Base-by-base conservation (phyloP, 371 early-diverging fungal genomes). In the Haplosporangium sp. region DNA sequence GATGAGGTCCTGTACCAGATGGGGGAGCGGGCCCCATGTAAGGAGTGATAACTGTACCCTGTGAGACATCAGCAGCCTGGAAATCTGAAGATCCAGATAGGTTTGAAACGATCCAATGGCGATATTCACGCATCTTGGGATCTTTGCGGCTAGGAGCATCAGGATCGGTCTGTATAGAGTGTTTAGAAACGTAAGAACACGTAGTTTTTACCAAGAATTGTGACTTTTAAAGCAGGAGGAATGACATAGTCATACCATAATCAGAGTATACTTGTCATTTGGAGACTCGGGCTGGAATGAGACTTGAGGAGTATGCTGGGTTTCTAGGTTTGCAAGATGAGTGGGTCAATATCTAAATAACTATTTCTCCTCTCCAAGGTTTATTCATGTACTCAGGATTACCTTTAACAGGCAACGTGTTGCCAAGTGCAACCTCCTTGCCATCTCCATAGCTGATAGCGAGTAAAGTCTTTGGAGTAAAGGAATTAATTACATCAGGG, bases 81-180 rank as follows among this genome's bases (percentile, higher is more conserved):
- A 73, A 68, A 35, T 67, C 69, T 44, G 67, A 45, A 11, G 67
- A 8, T 40, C 70, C 82, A 48, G 90, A 74, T 17, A 91, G 85
- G 66, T 92, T 91, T 19, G 84, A 78, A 37, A 86, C 77, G 8
- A 91, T 77, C 92, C 92, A 92, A 66, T 92, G 92, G 44, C 92
- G 88, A 76, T 85, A 91, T 44, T 90, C 88, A 9, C 88, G 85
- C 58, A 69, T 81, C 27, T 76, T 85, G 39, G 87, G 91, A 56
- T 91, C 78, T 0, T 74, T 76, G 39, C 87, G 86, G 39, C 85
- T 83, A 13, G 92, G 92, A 19, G 91, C 92, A 84, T 92, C 92
- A 9, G 91, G 92, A 75, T 92, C 92, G 8, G 85, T 76, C 90
- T 88, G 35, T 27, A 17, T n/a, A 52, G 20, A 8, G 55, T 20